phyloP scores from a whole-genome alignment of 2,329 filamentous ascomycete species.

The Monilinia fructigena region DNA sequence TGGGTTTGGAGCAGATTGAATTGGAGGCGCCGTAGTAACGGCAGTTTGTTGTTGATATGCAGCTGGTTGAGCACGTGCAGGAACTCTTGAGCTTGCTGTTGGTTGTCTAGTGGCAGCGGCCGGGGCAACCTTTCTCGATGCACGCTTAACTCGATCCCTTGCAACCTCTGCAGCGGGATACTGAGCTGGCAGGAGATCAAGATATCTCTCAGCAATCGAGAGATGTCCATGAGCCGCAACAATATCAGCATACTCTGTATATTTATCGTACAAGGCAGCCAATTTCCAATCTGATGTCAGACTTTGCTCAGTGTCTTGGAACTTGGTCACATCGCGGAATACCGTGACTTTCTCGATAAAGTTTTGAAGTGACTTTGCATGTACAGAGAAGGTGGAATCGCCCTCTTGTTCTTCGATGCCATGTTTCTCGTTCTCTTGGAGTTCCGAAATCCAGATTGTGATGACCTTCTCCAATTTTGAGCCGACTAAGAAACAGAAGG shows the following conservation, averaged over 20 bases:
- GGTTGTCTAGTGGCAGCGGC: constrained; percentile 41
- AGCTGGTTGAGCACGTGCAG: constrained; percentile 46
- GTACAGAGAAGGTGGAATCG: constrained; percentile 86
- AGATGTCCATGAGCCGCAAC: constrained; percentile 87
- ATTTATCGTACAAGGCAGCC: constrained; percentile 84
- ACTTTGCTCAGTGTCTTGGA: constrained; percentile 72
- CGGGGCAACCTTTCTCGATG: constrained; percentile 63
- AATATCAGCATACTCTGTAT: constrained; percentile 95
- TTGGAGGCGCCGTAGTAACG: constrained; percentile 33
- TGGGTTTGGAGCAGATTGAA: constrained; percentile 41
- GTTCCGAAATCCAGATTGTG: constrained; percentile 86
- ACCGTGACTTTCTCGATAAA: constrained; percentile 98
- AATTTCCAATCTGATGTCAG: constrained; percentile 85
- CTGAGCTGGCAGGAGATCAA: constrained; percentile 77
- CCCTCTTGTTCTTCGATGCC: constrained; percentile 66
- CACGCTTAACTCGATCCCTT: constrained; percentile 78
- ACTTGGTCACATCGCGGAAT: constrained; percentile 91
- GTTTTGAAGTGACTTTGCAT: constrained; percentile 81
- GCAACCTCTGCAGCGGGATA: constrained; percentile 88
- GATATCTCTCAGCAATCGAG: constrained; percentile 82
- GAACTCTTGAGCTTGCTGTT: constrained; percentile 43
- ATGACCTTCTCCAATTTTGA: constrained; percentile 98
- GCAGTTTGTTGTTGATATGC: constrained; percentile 51
- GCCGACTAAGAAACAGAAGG: constrained; percentile 93
- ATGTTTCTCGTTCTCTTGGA: constrained; percentile 78